A percentile compares a stretch with the other conserved stretches of the same genome.
These are phyloP conservation scores for Fusarium redolens DNA, from an alignment of 2,329 filamentous ascomycete genomes.

Conservation along the genomic window DNA sequence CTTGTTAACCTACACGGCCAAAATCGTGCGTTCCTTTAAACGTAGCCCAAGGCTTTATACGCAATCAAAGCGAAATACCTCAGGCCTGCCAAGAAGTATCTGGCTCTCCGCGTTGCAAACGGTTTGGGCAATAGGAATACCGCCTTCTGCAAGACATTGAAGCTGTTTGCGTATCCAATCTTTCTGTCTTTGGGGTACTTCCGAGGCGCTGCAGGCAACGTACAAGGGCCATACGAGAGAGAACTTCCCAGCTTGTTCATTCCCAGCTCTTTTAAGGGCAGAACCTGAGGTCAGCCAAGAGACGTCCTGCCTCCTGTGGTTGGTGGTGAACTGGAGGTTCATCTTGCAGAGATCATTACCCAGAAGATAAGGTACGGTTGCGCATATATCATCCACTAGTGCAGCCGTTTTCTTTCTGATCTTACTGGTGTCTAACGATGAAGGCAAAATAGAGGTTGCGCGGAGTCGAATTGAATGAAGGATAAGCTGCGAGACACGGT, in stretches of 20 bases:
- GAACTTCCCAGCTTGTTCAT: background rate
- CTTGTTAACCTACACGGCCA: background rate
- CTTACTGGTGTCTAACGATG: background rate
- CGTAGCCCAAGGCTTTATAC: background rate
- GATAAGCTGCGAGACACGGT: background rate
- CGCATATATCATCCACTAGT: background rate
- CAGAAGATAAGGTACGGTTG: background rate
- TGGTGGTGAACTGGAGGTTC: background rate
- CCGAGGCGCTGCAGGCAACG: background rate
- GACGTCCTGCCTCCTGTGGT: accelerated
- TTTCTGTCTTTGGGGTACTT: background rate
- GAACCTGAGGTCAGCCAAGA: background rate
- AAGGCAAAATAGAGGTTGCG: background rate
- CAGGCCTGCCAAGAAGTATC: background rate
- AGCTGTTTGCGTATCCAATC: background rate
- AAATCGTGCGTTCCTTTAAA: background rate
- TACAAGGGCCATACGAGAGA: background rate
- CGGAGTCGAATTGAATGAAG: background rate
- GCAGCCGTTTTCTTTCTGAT: background rate
- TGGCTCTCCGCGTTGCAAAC: background rate
- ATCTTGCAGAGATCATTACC: background rate
- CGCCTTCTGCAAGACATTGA: background rate
- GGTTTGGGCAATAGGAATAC: background rate
- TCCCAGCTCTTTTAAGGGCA: accelerated
- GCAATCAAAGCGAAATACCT: background rate